Evolutionary conservation across 1,284 basidiomycete species (phyloP), one percentile per base, ranked within the genome.

Genomic region (Phenoliferia sp.): DNA sequence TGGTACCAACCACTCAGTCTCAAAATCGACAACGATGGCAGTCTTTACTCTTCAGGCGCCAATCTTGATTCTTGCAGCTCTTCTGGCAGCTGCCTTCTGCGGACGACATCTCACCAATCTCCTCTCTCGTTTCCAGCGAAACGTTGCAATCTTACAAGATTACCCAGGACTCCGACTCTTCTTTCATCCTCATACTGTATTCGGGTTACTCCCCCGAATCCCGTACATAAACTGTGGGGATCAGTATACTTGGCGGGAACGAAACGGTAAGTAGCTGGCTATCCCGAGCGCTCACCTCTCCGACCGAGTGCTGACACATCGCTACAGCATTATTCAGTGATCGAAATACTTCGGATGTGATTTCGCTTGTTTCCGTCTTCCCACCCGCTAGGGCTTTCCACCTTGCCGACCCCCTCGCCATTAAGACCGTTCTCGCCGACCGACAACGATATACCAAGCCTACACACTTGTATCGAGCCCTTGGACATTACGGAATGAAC

Each of bases 401-500:
- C 60, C 35, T 63, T 22, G 64, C 64, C 50, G 69, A 71, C 39
- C 67, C 67, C 5, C 56, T 71, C 56, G 33, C 69, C 28, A 33
- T 58, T 22, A 58, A 58, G 32, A 31, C 33, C 31, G 32, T 58
- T 34, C 15, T 32, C 5, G 10, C 29, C 1, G 56, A 58, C 28
- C 56, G 56, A 5, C 19, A 33, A 19, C 56, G 31, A 2, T 58
- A 58, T 34, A 17, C 19, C 17, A 71, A 71, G 50, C 69, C 67
- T 31, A 22, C 66, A 10, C 32, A 57, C 22, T 64, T 69, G 52
- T 71, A 71, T 56, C 48, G 29, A 15, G 64, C 69, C 26, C 57
- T 71, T 3, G 67, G 58, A 2, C 62, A 68, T 55, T 71, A 62
- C 29, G 69, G 69, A 2, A 55, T 44, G 35, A 71, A 71, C 63